phyloP scores from a whole-genome alignment of 1,284 basidiomycete genomes.

The Termitomyces sp. region DNA sequence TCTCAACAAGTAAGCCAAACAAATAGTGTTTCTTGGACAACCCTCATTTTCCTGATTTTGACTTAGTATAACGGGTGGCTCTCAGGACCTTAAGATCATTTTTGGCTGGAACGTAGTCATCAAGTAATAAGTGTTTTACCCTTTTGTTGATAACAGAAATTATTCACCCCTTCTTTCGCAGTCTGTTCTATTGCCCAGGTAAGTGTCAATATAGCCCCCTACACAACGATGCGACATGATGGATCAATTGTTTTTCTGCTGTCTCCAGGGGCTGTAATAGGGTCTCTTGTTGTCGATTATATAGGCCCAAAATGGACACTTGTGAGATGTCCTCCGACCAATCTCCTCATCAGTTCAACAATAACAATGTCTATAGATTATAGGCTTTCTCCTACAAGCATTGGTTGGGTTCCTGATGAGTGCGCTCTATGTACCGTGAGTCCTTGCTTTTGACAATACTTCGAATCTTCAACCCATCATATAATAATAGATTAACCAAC shows the following conservation, averaged over 20 bases:
- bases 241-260: background rate
- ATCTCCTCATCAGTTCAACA: background rate
- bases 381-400: slow-evolving; percentile 65
- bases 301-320: slow-evolving; percentile 75
- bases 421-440: slow-evolving; percentile 57
- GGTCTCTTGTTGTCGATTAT: slow-evolving; percentile 74
- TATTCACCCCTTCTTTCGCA: slow-evolving; percentile 21
- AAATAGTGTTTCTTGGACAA: slow-evolving; percentile 6
- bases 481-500: slow-evolving; percentile 38
- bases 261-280: slow-evolving; percentile 57
- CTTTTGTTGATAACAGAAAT: no score
- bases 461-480: background rate
- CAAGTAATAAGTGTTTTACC: slow-evolving; percentile 26
- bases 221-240: background rate
- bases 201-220: background rate
- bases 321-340: slow-evolving; percentile 32
- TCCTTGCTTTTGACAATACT: slow-evolving; percentile 11
- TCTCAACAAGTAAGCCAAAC: slow-evolving; percentile 45
- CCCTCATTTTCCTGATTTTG: background rate
- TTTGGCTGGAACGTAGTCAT: slow-evolving; percentile 78
- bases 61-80: slow-evolving; percentile 53
- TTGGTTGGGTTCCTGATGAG: slow-evolving; percentile 83
- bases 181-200: slow-evolving; percentile 71
- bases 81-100: slow-evolving; percentile 45
- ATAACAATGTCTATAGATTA: slow-evolving; percentile 39